Base-by-base conservation (phyloP, 345 rosid genomes). In the Microcos paniculata region DNA sequence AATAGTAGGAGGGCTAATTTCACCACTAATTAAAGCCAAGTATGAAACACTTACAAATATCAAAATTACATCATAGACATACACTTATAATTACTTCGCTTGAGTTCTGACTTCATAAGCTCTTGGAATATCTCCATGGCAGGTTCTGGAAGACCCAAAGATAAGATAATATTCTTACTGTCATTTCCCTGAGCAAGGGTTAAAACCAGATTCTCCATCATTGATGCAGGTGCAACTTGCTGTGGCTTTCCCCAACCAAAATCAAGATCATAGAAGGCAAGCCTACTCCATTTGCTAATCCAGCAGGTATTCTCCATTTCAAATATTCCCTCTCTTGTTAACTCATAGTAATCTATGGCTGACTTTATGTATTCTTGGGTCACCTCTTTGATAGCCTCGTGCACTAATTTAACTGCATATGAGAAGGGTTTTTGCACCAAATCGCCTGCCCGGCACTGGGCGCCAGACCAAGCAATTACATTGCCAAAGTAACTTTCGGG, bases 221-320 rank as follows among this genome's bases (percentile, higher is more conserved):
- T 7, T 14, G 72, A 68, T 6, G 72, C 72, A 6, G 72, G 72
- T 48, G 72, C 72, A 24, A 68, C 72, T 46, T 68, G 72, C n/a
- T 26, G 33, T 1, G 97, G 94, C 82, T 89, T 90, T 55, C 96
- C 98, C 97, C 97, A 94, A 10, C 97, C 97, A 49, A 94, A 94
- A 57, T 94, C 94, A 2, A 91, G 81, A 0, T 88, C 85, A 68
- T 91, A 87, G 45, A 94, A 91, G 8, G 92, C 77, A 46, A 94
- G 80, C 84, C 93, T 86, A 0, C 94, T 89, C 98, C 98, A 92
- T 21, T 93, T 94, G 0, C 94, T 91, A 64, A 94, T 90, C 79
- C 92, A 21, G 42, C 88, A 90, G 26, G 96, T 94, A 28, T 94
- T 88, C 9, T 91, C 80, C 76, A 90, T 79, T 11, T 94, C 88